These are phyloP conservation scores for Asterionellopsis glacialis DNA, from an alignment of 108 stramenopile species.

Conservation along the genomic window DNA sequence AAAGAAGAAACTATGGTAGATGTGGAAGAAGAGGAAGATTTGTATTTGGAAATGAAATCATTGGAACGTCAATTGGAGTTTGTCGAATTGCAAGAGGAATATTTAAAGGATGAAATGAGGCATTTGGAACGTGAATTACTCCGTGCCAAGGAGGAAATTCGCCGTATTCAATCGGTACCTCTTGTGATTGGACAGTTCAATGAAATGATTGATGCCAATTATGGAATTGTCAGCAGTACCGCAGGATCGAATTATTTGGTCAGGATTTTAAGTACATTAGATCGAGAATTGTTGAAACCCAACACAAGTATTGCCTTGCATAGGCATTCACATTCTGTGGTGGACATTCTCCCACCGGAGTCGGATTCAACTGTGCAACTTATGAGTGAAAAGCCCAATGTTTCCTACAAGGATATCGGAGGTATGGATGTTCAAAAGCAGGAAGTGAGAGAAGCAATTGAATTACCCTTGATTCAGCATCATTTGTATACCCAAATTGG, in stretches of 20 bases:
- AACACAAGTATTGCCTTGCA: conserved; percentile 97
- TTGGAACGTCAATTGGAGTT: conserved; percentile 89
- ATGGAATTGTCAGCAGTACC: conserved; percentile 93
- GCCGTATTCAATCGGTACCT: conserved; percentile 96
- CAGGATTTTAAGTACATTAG: conserved; percentile 93
- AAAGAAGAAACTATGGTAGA: too few relatives aligned
- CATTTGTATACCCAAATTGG: conserved; percentile 99
- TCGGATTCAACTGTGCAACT: conserved; percentile 98
- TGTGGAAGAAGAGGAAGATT: conserved; percentile 22
- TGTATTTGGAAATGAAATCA: conserved; percentile 86
- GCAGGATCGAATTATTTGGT: conserved; percentile 98
- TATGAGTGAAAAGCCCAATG: conserved; percentile 98
- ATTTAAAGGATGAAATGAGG: conserved; percentile 99
- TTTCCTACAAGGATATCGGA: conserved; percentile 98
- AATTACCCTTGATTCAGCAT: conserved; percentile 95
- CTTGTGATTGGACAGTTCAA: conserved; percentile 99
- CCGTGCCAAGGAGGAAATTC: conserved; percentile 97
- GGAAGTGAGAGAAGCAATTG: conserved; percentile 99
- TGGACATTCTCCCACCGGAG: conserved; percentile 98
- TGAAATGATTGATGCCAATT: conserved; percentile 99
- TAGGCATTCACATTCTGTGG: conserved; percentile 96
- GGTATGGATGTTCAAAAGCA: conserved; percentile 99
- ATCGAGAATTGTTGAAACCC: conserved; percentile 95
- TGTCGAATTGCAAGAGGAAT: conserved; percentile 97
- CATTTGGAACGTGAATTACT: conserved; percentile 97